Conservation (phyloP, 306 rosid species). For the Prunus kanzakura region DNA sequence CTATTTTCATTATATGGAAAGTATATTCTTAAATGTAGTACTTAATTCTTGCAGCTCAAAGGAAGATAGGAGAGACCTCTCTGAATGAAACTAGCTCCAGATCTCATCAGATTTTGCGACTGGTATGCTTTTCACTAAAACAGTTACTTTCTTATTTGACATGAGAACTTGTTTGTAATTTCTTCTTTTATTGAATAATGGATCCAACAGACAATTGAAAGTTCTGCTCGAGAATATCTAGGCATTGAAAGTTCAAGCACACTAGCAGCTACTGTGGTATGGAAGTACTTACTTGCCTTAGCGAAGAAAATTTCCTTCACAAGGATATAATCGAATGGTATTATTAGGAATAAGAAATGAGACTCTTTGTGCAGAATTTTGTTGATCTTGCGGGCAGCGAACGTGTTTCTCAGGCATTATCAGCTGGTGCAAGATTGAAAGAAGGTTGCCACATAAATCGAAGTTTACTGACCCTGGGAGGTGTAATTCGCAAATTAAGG, state of each 20-base stretch:
- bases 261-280: constrained; percentile 80
- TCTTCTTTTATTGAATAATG: background rate
- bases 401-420: constrained; percentile 76
- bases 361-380: constrained; percentile 58
- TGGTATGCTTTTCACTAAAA: constrained; percentile 48
- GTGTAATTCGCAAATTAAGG: constrained; percentile 90
- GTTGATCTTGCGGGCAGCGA: constrained; percentile 97
- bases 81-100: constrained; percentile 89
- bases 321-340: background rate
- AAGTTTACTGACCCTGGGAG: constrained; percentile 85
- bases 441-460: constrained; percentile 96
- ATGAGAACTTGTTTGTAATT: background rate
- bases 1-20: background rate
- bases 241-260: constrained; percentile 45
- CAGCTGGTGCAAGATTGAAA: constrained; percentile 79
- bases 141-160: background rate
- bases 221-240: constrained; percentile 43
- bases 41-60: constrained; percentile 55
- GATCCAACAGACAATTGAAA: constrained; percentile 75
- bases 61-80: constrained; percentile 89
- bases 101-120: constrained; percentile 91
- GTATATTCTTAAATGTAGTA: background rate
- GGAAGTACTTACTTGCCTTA: constrained; percentile 6
- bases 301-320: background rate
- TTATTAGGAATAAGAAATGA: constrained; percentile 10